A percentile compares a stretch with the other conserved stretches of the same genome.
These are phyloP conservation scores for Candida maesae DNA, from an alignment of 805 yeast genomes.

Conservation along the genomic window DNA sequence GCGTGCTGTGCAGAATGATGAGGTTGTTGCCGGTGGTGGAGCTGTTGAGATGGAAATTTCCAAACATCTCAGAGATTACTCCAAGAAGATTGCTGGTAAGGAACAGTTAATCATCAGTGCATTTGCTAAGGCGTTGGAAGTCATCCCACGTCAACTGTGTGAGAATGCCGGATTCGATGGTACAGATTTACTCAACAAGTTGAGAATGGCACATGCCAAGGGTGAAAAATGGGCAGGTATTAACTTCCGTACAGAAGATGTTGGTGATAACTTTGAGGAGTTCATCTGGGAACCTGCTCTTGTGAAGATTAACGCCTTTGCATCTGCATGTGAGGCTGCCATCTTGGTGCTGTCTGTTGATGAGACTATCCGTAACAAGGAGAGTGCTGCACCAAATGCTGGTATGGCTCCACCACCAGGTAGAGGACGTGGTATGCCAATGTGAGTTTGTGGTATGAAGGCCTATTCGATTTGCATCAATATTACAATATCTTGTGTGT, in stretches of 20 bases:
- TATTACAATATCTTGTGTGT: too few species aligned
- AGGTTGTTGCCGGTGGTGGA: slow-evolving; percentile 98
- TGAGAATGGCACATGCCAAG: slow-evolving; percentile 91
- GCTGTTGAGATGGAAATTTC: slow-evolving; percentile 98
- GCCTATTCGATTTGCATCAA: too few species aligned
- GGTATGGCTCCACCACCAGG: slow-evolving; percentile 49
- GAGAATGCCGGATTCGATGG: slow-evolving; percentile 99
- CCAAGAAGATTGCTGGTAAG: slow-evolving; percentile 89
- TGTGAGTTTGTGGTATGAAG: too few species aligned
- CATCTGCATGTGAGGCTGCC: slow-evolving; percentile 96
- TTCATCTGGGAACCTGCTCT: slow-evolving; percentile 98
- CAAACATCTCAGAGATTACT: slow-evolving; percentile 77
- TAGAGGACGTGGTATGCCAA: slow-evolving; percentile 72
- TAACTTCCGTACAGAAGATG: slow-evolving; percentile 79
- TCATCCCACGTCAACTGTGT: slow-evolving; percentile 95
- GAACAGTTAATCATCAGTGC: slow-evolving; percentile 92
- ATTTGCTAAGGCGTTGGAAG: slow-evolving; percentile 90
- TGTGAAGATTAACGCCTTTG: slow-evolving; percentile 89
- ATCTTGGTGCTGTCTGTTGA: slow-evolving; percentile 90
- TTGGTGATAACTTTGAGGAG: slow-evolving; percentile 77
- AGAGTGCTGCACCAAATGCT: slow-evolving; percentile 50
- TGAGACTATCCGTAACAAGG: slow-evolving; percentile 81
- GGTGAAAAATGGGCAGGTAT: slow-evolving; percentile 92
- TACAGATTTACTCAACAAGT: slow-evolving; percentile 84
- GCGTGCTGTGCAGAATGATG: slow-evolving; percentile 82